A percentile compares a stretch with the other conserved stretches of the same genome.
These are phyloP conservation scores for Poa annua DNA, from an alignment of 176 grass and related monocot genomes.

Conservation along the genomic window DNA sequence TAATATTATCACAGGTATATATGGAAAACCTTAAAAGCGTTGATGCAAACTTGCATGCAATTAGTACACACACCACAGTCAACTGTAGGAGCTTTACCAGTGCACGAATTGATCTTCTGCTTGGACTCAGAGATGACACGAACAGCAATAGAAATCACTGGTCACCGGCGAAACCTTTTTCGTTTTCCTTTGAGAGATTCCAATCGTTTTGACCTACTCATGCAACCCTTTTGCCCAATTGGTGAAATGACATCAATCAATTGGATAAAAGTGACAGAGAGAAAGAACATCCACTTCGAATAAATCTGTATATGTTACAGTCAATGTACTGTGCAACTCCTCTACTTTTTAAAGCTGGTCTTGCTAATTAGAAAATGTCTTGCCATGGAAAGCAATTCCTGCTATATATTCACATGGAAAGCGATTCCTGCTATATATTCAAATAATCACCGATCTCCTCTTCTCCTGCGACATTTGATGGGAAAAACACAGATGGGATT, in stretches of 20 bases:
- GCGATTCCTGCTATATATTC: neutral
- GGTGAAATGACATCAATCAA: neutral
- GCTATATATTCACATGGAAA: neutral
- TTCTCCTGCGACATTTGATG: neutral
- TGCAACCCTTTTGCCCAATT: neutral
- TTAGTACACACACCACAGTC: no score
- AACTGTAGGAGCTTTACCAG: no score
- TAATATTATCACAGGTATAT: no score
- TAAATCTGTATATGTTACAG: neutral
- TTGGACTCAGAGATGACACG: neutral
- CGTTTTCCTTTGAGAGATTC: neutral
- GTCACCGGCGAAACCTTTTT: neutral
- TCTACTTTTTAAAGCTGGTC: neutral
- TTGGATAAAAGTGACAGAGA: neutral
- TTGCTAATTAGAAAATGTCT: neutral
- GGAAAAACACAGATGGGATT: neutral
- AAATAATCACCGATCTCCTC: neutral
- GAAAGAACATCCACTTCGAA: slow-evolving; percentile 19
- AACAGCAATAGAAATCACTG: neutral
- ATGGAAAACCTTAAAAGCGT: no score
- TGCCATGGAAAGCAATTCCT: neutral
- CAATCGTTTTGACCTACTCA: neutral
- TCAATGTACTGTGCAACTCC: neutral
- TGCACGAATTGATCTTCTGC: neutral
- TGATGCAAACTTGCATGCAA: no score